Evolutionary conservation across 1,284 basidiomycete genomes (phyloP), one percentile per base, ranked within the genome.

Genomic region (Fistulinella staudtii): DNA sequence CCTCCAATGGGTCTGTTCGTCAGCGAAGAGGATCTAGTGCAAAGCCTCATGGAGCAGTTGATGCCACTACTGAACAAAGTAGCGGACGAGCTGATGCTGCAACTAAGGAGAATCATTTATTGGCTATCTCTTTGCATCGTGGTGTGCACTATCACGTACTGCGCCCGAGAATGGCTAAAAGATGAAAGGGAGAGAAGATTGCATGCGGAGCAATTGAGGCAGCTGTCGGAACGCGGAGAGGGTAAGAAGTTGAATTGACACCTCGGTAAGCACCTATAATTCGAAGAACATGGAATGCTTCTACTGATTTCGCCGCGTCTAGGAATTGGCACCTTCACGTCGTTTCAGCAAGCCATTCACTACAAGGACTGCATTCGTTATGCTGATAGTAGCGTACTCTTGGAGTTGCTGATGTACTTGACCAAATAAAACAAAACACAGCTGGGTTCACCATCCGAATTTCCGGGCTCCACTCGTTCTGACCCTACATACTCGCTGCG

Each of bases 401-500:
- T n/a, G n/a, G n/a, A n/a, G n/a, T n/a, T n/a, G n/a, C n/a, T n/a
- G n/a, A n/a, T n/a, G 30, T 15, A 47, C 28, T 43, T 24, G 40
- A 42, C 28, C 42, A 65, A 65, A 66, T 18, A 57, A 45, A 33
- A 43, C 46, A 39, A 56, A 61, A 64, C 13, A 58, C 20, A 21
- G 18, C 20, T 4, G 17, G 8, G 3, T 9, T 9, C 15, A 9
- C 21, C 10, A 11, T 18, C 31, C 43, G 39, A 39, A 35, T 36
- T 45, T 42, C 41, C 10, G n/a, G 21, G 24, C 33, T 14, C 24
- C 47, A 10, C 27, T 21, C 31, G 39, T 38, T 29, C 38, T 17
- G 38, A 27, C 24, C 6, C 33, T 13, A 3, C 18, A 34, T 20
- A 33, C 10, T 15, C 37, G n/a, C 38, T 31, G 30, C 33, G 22